Evolutionary conservation across 768 basidiomycete genomes (phyloP).

Genomic region (Gyrodon lividus): DNA sequence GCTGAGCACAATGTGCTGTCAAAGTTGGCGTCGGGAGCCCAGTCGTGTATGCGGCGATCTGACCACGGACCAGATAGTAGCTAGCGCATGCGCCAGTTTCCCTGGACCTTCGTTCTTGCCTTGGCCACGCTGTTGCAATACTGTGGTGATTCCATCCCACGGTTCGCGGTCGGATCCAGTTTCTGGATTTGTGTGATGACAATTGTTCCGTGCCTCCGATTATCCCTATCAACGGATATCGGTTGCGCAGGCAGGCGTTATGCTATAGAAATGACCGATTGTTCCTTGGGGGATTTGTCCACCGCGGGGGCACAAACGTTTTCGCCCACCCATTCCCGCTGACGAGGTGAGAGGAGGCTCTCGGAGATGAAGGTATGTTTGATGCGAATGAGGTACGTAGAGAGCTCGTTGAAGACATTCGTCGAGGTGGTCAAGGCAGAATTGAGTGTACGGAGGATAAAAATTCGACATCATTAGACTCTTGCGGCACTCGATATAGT

Average conservation of each 20-base stretch:
- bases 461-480: too few relatives aligned
- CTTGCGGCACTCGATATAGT: too few relatives aligned
- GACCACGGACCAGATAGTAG: neutral
- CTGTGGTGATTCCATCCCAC: neutral
- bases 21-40: constrained; percentile 4
- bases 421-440: too few relatives aligned
- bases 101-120: neutral
- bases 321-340: constrained; percentile 1
- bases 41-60: neutral
- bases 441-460: too few relatives aligned
- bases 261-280: neutral
- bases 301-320: constrained; percentile 4
- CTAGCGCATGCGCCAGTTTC: neutral
- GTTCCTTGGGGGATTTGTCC: neutral
- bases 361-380: too few relatives aligned
- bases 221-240: constrained; percentile 13
- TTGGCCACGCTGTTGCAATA: neutral
- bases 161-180: constrained; percentile 7
- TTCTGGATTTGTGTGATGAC: constrained; percentile 24
- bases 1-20: neutral
- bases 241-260: neutral
- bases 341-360: too few relatives aligned
- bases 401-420: too few relatives aligned
- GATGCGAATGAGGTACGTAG: too few relatives aligned
- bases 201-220: neutral